Evolutionary conservation across 2,329 filamentous ascomycete species (phyloP).

Genomic region (Calonectria naviculata): DNA sequence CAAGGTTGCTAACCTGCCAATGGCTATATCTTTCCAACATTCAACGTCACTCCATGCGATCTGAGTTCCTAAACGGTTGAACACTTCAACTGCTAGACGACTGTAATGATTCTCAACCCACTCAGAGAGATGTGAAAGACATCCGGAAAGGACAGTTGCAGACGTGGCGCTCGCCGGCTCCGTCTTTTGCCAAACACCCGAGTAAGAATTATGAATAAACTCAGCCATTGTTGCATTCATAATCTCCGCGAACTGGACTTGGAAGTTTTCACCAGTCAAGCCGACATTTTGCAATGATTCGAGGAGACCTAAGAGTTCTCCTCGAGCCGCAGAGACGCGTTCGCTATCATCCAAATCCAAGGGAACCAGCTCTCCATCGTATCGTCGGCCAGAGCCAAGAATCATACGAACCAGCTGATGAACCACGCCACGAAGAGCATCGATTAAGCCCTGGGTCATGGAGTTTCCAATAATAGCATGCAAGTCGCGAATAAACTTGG

Average conservation of each 20-base stretch:
- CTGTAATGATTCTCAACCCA: constrained; percentile 78
- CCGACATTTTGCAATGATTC: constrained; percentile 73
- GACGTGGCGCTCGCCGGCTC: constrained; percentile 26
- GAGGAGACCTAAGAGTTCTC: constrained; percentile 66
- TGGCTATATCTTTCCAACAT: constrained; percentile 77
- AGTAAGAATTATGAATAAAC: constrained; percentile 71
- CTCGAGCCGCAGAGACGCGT: constrained; percentile 53
- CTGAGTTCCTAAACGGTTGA: constrained; percentile 58
- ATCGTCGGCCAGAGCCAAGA: constrained; percentile 48
- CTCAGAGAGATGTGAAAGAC: constrained; percentile 68
- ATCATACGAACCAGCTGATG: constrained; percentile 62
- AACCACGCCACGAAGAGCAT: constrained; percentile 66
- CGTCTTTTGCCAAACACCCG: constrained; percentile 66
- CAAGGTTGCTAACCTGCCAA: constrained; percentile 74
- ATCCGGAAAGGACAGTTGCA: constrained; percentile 57
- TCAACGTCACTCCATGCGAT: constrained; percentile 68
- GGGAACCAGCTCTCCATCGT: constrained; percentile 21
- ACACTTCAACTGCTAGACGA: constrained; percentile 71
- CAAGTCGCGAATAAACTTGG: constrained; percentile 69
- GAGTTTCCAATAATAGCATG: constrained; percentile 75
- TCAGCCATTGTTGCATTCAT: constrained; percentile 74
- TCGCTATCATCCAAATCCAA: constrained; percentile 36
- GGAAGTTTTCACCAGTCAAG: constrained; percentile 75
- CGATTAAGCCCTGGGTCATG: constrained; percentile 62
- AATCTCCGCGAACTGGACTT: constrained; percentile 77